A percentile compares a stretch with the other conserved stretches of the same genome.
phyloP scores from a whole-genome alignment of 768 basidiomycete genomes.

The Phanerodontia chrysosporium region DNA sequence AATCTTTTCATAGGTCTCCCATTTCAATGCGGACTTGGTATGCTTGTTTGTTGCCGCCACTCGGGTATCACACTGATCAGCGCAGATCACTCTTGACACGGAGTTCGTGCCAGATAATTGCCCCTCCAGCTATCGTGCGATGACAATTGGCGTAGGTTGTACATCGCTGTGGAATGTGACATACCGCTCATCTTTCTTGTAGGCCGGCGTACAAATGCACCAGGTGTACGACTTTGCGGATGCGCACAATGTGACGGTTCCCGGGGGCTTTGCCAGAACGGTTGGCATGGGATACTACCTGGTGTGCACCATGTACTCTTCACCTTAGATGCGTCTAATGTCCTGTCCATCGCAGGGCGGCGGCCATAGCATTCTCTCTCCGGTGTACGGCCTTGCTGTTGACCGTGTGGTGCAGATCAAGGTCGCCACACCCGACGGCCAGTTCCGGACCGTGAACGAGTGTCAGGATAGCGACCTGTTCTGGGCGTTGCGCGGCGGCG shows the following conservation, averaged over 20 bases:
- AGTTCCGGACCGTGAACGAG: conserved; percentile 39
- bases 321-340: not conserved
- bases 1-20: too few species aligned
- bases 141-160: conserved; percentile 26
- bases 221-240: conserved; percentile 34
- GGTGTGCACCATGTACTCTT: conserved; percentile 14
- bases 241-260: conserved; percentile 29
- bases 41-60: not conserved
- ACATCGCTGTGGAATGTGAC: not conserved
- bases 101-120: conserved; percentile 18
- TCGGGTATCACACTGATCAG: not conserved
- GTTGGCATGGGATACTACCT: conserved; percentile 35
- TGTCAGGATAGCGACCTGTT: conserved; percentile 48
- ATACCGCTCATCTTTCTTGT: too few species aligned
- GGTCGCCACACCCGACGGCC: conserved; percentile 51
- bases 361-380: conserved; percentile 27
- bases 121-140: conserved; percentile 21
- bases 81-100: conserved; percentile 13
- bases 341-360: conserved; percentile 20
- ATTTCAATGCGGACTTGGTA: conserved; percentile 9
- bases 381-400: conserved; percentile 26
- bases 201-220: conserved; percentile 30
- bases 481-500: conserved; percentile 47
- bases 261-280: conserved; percentile 32
- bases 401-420: conserved; percentile 41